These are phyloP conservation scores for Lactifluus rugatus DNA, from an alignment of 768 basidiomycete genomes.

Conservation along the genomic window DNA sequence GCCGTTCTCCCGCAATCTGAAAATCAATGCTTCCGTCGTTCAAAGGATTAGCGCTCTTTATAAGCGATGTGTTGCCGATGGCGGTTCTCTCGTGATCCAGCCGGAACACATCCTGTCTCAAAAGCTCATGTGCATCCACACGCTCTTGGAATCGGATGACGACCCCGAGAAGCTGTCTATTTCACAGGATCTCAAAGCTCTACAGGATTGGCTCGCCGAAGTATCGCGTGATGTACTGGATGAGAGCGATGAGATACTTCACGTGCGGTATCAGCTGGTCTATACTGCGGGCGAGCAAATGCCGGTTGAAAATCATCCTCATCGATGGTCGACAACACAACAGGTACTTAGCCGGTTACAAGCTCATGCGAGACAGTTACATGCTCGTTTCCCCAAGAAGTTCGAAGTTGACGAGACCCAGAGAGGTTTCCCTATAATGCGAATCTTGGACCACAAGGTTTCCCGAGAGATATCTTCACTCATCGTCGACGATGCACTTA, in stretches of 20 bases:
- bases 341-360: slow-evolving; percentile 24
- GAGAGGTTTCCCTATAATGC: slow-evolving; percentile 2
- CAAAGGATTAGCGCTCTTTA: slow-evolving; percentile 27
- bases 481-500: not conserved
- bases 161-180: not conserved
- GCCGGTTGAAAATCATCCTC: slow-evolving; percentile 32
- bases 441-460: not conserved
- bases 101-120: slow-evolving; percentile 26
- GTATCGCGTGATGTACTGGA: not conserved
- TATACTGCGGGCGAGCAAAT: slow-evolving; percentile 12
- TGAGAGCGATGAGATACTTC: not conserved
- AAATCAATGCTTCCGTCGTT: slow-evolving; percentile 17
- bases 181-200: not conserved
- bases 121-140: slow-evolving; percentile 41
- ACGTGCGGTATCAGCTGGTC: not conserved
- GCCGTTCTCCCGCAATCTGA: slow-evolving; percentile 38
- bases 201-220: not conserved
- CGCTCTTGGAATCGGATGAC: not conserved
- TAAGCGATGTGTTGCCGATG: slow-evolving; percentile 29
- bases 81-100: slow-evolving; percentile 39
- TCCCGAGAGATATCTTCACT: not conserved
- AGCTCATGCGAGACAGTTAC: slow-evolving; percentile 6
- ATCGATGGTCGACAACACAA: slow-evolving; percentile 39
- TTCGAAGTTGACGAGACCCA: not conserved
- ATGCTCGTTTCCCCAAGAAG: not conserved